Percentiles rank a stretch among this genome's conserved stretches.
phyloP scores from a whole-genome alignment of 495 filamentous ascomycete genomes.

The Lepidopterella palustris region DNA sequence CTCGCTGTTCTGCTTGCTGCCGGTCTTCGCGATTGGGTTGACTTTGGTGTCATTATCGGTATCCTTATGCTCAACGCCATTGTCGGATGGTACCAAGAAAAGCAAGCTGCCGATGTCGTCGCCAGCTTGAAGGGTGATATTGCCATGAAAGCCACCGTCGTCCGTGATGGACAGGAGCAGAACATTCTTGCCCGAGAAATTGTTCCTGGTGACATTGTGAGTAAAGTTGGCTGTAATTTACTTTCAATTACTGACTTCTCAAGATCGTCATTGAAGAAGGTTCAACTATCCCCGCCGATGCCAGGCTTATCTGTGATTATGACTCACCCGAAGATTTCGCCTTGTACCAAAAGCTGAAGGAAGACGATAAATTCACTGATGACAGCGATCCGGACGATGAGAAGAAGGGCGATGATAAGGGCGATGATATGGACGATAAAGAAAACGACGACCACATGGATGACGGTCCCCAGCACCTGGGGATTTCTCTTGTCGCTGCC shows the following conservation, averaged over 20 bases:
- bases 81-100: conserved; percentile 84
- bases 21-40: conserved; percentile 75
- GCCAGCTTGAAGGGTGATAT: conserved; percentile 77
- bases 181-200: conserved; percentile 73
- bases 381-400: conserved; percentile 60
- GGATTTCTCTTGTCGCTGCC: conserved; percentile 58
- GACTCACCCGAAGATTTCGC: conserved; percentile 62
- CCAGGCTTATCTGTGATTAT: conserved; percentile 71
- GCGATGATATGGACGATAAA: conserved; percentile 46
- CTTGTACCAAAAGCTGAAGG: conserved; percentile 61
- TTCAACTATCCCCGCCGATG: conserved; percentile 66
- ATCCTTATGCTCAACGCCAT: conserved; percentile 73
- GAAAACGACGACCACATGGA: conserved; percentile 29
- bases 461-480: conserved; percentile 42
- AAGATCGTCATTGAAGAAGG: conserved; percentile 68
- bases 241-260: not conserved
- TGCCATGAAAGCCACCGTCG: conserved; percentile 66
- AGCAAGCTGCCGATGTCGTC: conserved; percentile 79
- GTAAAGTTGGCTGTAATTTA: conserved; percentile 29
- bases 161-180: conserved; percentile 65
- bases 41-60: conserved; percentile 77
- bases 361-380: conserved; percentile 42
- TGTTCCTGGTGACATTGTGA: conserved; percentile 74
- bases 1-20: conserved; percentile 71
- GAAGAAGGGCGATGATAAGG: conserved; percentile 46